These are phyloP conservation scores for Morella rubra DNA, from an alignment of 306 rosid species.

Conservation along the genomic window DNA sequence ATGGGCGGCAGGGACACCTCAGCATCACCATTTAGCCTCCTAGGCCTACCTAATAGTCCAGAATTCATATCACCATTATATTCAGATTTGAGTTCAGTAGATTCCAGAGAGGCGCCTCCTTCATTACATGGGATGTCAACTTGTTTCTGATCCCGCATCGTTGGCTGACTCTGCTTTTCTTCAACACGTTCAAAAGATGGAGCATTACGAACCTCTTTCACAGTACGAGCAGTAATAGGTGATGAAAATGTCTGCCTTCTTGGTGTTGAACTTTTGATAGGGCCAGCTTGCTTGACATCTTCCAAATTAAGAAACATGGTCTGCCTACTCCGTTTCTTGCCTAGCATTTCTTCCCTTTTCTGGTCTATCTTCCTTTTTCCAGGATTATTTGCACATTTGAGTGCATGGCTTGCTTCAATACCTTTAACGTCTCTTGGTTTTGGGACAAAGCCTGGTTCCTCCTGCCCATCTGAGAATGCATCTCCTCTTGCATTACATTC, in stretches of 20 bases:
- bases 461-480: conserved; percentile 54
- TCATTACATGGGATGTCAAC: conserved; percentile 50
- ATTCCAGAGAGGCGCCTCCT: conserved; percentile 49
- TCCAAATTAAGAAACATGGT: conserved; percentile 93
- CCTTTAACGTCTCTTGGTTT: conserved; percentile 87
- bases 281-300: conserved; percentile 93
- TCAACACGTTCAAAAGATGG: conserved; percentile 59
- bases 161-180: conserved; percentile 43
- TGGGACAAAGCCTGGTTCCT: conserved; percentile 51
- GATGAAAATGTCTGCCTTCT: conserved; percentile 74
- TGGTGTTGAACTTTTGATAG: conserved; percentile 88
- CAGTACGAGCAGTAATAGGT: conserved; percentile 56
- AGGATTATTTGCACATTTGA: conserved; percentile 73
- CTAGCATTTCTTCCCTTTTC: conserved; percentile 80
- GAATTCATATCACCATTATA: conserved; percentile 61
- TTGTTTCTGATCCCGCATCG: conserved; percentile 67
- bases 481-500: conserved; percentile 63
- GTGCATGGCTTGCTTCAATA: conserved; percentile 75
- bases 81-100: conserved; percentile 64
- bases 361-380: conserved; percentile 87
- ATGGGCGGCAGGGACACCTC: conserved; percentile 63
- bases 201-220: conserved; percentile 70
- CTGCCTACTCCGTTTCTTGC: conserved; percentile 93
- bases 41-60: conserved; percentile 55
- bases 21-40: conserved; percentile 60